phyloP scores from a whole-genome alignment of 192 early-diverging fungal species.

The Linnemannia schmuckeri region DNA sequence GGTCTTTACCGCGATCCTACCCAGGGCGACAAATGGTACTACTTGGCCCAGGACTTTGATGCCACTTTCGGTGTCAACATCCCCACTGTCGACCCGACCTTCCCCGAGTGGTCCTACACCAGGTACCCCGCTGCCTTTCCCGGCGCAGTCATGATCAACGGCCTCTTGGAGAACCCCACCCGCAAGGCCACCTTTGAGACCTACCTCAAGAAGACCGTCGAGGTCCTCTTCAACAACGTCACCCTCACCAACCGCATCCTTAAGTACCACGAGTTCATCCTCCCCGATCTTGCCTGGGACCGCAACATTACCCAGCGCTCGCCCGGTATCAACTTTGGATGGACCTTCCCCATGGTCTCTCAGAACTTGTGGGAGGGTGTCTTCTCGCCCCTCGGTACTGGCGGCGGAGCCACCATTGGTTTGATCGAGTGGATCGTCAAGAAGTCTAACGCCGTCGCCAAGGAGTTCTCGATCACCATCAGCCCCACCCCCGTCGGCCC shows the following conservation, averaged over 20 bases:
- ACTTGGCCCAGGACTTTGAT: constrained; percentile 63
- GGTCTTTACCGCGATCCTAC: constrained; percentile 60
- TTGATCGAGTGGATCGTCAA: constrained; percentile 59
- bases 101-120: constrained; percentile 51
- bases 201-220: constrained; percentile 59
- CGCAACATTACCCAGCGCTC: constrained; percentile 60
- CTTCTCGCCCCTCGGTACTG: constrained; percentile 1
- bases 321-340: constrained; percentile 58
- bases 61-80: constrained; percentile 66
- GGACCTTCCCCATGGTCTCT: constrained; percentile 52
- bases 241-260: constrained; percentile 55
- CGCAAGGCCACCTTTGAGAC: constrained; percentile 48
- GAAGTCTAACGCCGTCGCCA: constrained; percentile 54
- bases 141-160: constrained; percentile 59
- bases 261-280: constrained; percentile 56
- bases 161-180: constrained; percentile 56
- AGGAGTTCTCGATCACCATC: constrained; percentile 38
- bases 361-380: constrained; percentile 52
- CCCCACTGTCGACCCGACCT: constrained; percentile 18
- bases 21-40: constrained; percentile 57
- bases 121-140: constrained; percentile 49
- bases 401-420: constrained; percentile 59
- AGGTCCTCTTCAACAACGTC: constrained; percentile 61
- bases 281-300: constrained; percentile 61
- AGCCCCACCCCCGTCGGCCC: constrained; percentile 31